Percentiles rank a stretch among this genome's conserved stretches.
These are phyloP conservation scores for Beauveria bassiana DNA, from an alignment of 2,329 filamentous ascomycete species.

Conservation along the genomic window DNA sequence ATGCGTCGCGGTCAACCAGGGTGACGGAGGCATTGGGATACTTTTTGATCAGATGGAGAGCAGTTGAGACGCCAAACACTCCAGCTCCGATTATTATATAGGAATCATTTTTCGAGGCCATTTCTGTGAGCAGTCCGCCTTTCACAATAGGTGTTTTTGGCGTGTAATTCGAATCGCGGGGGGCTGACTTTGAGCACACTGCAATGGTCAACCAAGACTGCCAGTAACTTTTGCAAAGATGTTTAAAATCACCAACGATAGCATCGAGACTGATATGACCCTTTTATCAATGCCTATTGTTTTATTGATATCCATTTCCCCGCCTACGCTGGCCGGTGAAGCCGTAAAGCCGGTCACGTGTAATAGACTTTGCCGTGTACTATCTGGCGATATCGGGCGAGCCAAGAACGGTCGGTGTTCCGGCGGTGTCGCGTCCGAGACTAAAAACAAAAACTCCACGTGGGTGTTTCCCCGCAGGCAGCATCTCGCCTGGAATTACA, in stretches of 20 bases:
- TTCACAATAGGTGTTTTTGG: too few species aligned
- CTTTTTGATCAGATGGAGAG: conserved; percentile 50
- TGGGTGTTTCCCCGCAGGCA: background rate
- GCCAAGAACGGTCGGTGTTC: background rate
- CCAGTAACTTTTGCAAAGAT: background rate
- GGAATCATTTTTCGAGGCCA: conserved; percentile 19
- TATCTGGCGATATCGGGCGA: conserved; percentile 6
- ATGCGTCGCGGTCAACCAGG: conserved; percentile 49
- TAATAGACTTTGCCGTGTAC: background rate
- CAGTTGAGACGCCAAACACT: conserved; percentile 58
- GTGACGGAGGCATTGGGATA: conserved; percentile 44
- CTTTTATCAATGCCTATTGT: background rate
- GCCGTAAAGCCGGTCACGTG: conserved; percentile 11
- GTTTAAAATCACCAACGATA: background rate
- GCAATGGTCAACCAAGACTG: background rate
- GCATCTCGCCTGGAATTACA: background rate
- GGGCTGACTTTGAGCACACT: background rate
- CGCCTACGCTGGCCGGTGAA: background rate
- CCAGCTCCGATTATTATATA: conserved; percentile 58
- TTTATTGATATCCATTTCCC: background rate
- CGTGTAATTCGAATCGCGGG: background rate
- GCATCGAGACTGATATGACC: background rate
- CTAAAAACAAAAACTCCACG: background rate
- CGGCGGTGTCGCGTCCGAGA: background rate
- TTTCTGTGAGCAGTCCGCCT: background rate